Evolutionary conservation across 1,139 yeast species (phyloP).

Genomic region (Saccharomyces hybrid): DNA sequence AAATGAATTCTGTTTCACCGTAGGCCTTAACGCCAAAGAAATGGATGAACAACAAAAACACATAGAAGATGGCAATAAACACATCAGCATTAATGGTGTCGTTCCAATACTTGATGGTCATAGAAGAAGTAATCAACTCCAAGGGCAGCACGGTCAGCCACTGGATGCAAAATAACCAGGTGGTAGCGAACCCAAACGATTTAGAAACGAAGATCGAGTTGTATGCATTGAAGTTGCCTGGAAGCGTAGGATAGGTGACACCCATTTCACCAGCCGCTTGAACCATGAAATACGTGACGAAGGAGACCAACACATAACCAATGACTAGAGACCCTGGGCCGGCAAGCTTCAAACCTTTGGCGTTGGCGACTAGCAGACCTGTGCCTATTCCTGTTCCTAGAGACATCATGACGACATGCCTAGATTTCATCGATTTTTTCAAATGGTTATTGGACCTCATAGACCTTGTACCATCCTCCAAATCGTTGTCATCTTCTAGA

Average conservation of each 20-base stretch:
- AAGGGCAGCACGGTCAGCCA: conserved; percentile 74
- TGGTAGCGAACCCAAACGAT: conserved; percentile 73
- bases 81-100: conserved; percentile 51
- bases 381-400: conserved; percentile 81
- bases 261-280: conserved; percentile 81
- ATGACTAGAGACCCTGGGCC: conserved; percentile 74
- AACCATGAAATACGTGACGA: conserved; percentile 62
- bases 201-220: conserved; percentile 57
- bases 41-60: conserved; percentile 46
- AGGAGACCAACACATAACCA: conserved; percentile 59
- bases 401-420: conserved; percentile 61
- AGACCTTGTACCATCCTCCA: conserved; percentile 15
- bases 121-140: conserved; percentile 69
- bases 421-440: conserved; percentile 41
- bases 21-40: conserved; percentile 62
- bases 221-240: conserved; percentile 71
- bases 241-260: conserved; percentile 60
- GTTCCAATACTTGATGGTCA: conserved; percentile 63
- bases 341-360: conserved; percentile 53
- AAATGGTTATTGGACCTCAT: conserved; percentile 21
- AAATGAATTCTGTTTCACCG: conserved; percentile 64
- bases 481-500: conserved; percentile 8
- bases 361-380: conserved; percentile 68
- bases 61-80: conserved; percentile 54
- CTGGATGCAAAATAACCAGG: conserved; percentile 72